Evolutionary conservation across 352 stramenopile genomes (phyloP).

Genomic region (Phytophthora cryptogea): DNA sequence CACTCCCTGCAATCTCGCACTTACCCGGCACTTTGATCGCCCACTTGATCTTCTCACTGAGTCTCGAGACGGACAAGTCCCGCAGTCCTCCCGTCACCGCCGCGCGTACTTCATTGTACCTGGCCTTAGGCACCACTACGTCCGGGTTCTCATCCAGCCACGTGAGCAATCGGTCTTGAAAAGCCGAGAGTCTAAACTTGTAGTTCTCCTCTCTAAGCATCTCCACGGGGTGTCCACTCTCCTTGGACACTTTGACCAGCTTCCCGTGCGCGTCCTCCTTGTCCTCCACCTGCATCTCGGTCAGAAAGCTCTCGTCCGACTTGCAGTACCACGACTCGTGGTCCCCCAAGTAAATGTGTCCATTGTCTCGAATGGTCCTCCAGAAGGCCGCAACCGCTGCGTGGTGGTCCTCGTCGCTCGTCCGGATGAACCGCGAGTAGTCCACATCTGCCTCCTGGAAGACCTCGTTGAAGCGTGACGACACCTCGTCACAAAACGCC

Average conservation of each 20-base stretch:
- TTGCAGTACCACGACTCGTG: slow-evolving; percentile 99
- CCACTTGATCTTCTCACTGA: slow-evolving; percentile 96
- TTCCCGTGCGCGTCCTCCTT: slow-evolving; percentile 42
- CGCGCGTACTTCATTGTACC: slow-evolving; percentile 91
- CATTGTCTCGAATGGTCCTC: slow-evolving; percentile 89
- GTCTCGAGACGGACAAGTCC: slow-evolving; percentile 97
- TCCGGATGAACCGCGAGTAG: slow-evolving; percentile 97
- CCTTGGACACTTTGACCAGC: slow-evolving; percentile 77
- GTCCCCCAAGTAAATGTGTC: slow-evolving; percentile 96
- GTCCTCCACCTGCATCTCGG: slow-evolving; percentile 96
- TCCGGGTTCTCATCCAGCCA: slow-evolving; percentile 88
- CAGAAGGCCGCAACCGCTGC: slow-evolving; percentile 92
- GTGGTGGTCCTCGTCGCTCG: slow-evolving; percentile 94
- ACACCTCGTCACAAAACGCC: slow-evolving; percentile 93
- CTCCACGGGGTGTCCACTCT: slow-evolving; percentile 92
- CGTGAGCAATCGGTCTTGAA: slow-evolving; percentile 92
- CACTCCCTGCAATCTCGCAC: background rate
- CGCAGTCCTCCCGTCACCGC: slow-evolving; percentile 91
- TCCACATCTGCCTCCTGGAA: slow-evolving; percentile 91
- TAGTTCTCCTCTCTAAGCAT: slow-evolving; percentile 98
- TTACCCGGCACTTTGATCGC: slow-evolving; percentile 93
- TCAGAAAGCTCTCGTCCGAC: slow-evolving; percentile 98
- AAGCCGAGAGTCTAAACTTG: slow-evolving; percentile 97
- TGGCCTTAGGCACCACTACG: slow-evolving; percentile 90
- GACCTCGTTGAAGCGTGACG: slow-evolving; percentile 89